Conservation (phyloP, 768 basidiomycete species). For the Mycena maculata region DNA sequence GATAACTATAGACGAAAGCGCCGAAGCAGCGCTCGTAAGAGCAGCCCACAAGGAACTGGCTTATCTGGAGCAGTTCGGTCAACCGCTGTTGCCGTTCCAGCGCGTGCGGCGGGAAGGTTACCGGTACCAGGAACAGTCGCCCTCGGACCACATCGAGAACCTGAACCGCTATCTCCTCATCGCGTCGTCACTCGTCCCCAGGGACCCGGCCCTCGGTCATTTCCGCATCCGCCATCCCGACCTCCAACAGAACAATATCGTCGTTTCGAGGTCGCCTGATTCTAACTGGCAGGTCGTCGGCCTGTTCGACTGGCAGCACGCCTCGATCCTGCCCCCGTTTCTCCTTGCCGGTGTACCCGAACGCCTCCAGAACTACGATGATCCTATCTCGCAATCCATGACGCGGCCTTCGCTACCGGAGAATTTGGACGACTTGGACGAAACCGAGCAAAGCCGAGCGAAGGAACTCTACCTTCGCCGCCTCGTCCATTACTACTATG, state of each 20-base stretch:
- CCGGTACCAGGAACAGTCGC: conserved; percentile 55
- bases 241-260: conserved; percentile 61
- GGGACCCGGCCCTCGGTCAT: conserved; percentile 48
- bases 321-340: conserved; percentile 63
- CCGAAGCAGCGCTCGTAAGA: conserved; percentile 55
- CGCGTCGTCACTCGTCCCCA: conserved; percentile 58
- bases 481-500: conserved; percentile 60
- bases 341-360: conserved; percentile 60
- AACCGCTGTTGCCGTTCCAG: conserved; percentile 57
- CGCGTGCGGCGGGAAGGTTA: conserved; percentile 57
- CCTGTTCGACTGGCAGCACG: conserved; percentile 67
- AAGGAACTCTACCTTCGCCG: conserved; percentile 18
- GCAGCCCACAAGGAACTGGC: conserved; percentile 60
- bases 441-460: conserved; percentile 8
- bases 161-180: conserved; percentile 60
- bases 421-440: conserved; percentile 52
- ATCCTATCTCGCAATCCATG: conserved; percentile 52
- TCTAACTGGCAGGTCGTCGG: conserved; percentile 53
- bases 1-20: conserved; percentile 54
- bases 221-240: conserved; percentile 68
- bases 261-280: conserved; percentile 58
- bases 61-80: conserved; percentile 61
- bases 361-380: conserved; percentile 60
- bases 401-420: conserved; percentile 56
- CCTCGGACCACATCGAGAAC: conserved; percentile 60